Evolutionary conservation across 1,139 yeast genomes (phyloP).

Genomic region (Magnusiomyces fungicola): DNA sequence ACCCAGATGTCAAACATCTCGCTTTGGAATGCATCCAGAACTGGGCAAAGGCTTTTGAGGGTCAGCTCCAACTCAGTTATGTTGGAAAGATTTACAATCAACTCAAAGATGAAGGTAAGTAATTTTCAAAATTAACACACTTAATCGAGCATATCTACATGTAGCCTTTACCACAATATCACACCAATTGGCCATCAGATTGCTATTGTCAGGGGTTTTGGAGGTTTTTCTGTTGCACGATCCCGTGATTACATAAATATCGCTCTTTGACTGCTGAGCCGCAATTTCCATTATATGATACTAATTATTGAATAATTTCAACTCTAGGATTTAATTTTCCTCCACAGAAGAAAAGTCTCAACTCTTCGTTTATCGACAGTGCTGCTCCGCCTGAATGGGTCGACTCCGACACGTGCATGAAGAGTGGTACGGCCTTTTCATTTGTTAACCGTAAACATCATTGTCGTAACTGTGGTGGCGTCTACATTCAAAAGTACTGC

Average conservation of each 20-base stretch:
- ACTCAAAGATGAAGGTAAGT: conserved; percentile 39
- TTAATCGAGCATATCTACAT: too few relatives aligned
- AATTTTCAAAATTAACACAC: too few relatives aligned
- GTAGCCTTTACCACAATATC: too few relatives aligned
- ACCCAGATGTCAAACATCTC: conserved; percentile 50
- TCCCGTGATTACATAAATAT: too few relatives aligned
- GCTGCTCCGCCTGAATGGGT: conserved; percentile 98
- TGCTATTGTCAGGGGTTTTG: too few relatives aligned
- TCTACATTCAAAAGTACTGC: conserved; percentile 79
- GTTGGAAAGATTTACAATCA: conserved; percentile 56
- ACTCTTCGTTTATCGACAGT: conserved; percentile 66
- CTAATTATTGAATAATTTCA: background rate
- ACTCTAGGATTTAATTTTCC: conserved; percentile 59
- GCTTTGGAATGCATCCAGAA: conserved; percentile 62
- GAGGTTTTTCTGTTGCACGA: too few relatives aligned
- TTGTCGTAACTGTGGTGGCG: conserved; percentile 96
- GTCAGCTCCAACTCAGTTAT: conserved; percentile 59
- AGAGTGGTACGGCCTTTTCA: conserved; percentile 73
- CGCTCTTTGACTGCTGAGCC: too few relatives aligned
- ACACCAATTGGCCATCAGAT: too few relatives aligned
- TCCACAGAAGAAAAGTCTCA: conserved; percentile 24
- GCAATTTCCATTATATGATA: too few relatives aligned
- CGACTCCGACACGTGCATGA: conserved; percentile 93
- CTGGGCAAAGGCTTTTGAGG: conserved; percentile 70
- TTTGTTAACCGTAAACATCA: conserved; percentile 89